These are phyloP conservation scores for Salix udensis DNA, from an alignment of 345 rosid species.

Conservation along the genomic window DNA sequence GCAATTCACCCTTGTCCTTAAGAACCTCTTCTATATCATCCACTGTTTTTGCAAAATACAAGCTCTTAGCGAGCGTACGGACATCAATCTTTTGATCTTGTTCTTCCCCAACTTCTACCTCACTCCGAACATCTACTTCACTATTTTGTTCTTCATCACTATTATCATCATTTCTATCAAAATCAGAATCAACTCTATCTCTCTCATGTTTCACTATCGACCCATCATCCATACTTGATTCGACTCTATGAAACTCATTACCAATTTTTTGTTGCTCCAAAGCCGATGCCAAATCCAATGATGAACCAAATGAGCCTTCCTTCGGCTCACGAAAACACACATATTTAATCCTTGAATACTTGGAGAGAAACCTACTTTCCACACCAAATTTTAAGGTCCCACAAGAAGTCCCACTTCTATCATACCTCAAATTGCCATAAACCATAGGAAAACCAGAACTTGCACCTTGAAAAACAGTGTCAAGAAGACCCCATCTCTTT, in stretches of 20 bases:
- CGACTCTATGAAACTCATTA: constrained; percentile 33
- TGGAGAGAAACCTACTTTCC: constrained; percentile 26
- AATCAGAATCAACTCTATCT: constrained; percentile 19
- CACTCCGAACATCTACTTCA: constrained; percentile 1
- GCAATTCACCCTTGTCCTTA: constrained; percentile 57
- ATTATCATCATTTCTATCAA: constrained; percentile 18
- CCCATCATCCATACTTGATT: constrained; percentile 23
- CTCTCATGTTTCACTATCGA: constrained; percentile 13
- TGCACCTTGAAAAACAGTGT: constrained; percentile 23
- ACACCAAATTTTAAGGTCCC: constrained; percentile 24
- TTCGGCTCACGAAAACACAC: constrained; percentile 33
- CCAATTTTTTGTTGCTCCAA: constrained; percentile 50
- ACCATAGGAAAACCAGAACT: constrained; percentile 26
- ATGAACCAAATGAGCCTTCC: constrained; percentile 24
- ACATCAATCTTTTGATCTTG: constrained; percentile 50
- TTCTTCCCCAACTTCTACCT: constrained; percentile 19
- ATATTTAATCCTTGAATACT: constrained; percentile 22
- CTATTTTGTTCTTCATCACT: constrained; percentile 9
- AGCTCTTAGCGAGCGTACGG: constrained; percentile 45
- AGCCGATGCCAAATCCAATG: constrained; percentile 50
- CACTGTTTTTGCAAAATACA: constrained; percentile 56
- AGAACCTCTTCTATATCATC: constrained; percentile 75
- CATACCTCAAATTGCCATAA: constrained; percentile 32
- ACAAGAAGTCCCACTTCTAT: constrained; percentile 15
- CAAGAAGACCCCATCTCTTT: constrained; percentile 25